phyloP scores from a whole-genome alignment of 306 rosid genomes.

The Quercus variabilis region DNA sequence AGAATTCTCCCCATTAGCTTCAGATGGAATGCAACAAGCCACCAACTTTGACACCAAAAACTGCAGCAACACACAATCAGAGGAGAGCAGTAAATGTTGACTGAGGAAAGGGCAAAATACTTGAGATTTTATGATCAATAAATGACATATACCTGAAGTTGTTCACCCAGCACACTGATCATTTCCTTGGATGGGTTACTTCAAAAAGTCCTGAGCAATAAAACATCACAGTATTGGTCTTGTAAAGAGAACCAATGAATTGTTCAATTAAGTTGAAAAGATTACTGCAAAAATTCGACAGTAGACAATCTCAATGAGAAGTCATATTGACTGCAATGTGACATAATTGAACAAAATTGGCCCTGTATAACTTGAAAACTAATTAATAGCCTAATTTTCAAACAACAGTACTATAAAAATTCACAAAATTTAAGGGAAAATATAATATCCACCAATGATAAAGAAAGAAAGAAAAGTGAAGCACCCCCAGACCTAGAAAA shows the following conservation, averaged over 20 bases:
- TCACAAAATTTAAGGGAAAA: not conserved
- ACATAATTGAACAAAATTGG: not conserved
- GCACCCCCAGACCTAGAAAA: not conserved
- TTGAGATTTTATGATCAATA: not conserved
- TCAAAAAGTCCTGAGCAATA: conserved; percentile 42
- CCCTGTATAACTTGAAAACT: not conserved
- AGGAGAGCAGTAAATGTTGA: conserved; percentile 1
- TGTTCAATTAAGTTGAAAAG: conserved; percentile 81
- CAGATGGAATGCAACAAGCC: conserved; percentile 61
- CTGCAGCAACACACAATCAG: conserved; percentile 36
- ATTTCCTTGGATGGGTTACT: conserved; percentile 48
- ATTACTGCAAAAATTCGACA: conserved; percentile 54
- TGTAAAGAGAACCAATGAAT: conserved; percentile 59
- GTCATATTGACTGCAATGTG: not conserved
- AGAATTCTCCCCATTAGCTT: conserved; percentile 37
- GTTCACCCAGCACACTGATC: conserved; percentile 70
- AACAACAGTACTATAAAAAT: not conserved
- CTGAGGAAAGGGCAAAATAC: not conserved
- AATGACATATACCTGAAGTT: conserved; percentile 60
- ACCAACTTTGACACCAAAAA: conserved; percentile 86
- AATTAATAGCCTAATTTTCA: not conserved
- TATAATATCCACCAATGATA: not conserved
- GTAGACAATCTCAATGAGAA: not conserved
- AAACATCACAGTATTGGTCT: conserved; percentile 73
- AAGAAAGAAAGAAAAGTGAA: not conserved